These are phyloP conservation scores for Paraurostyla sp. DNA, from an alignment of 73 alveolate species.

Conservation along the genomic window DNA sequence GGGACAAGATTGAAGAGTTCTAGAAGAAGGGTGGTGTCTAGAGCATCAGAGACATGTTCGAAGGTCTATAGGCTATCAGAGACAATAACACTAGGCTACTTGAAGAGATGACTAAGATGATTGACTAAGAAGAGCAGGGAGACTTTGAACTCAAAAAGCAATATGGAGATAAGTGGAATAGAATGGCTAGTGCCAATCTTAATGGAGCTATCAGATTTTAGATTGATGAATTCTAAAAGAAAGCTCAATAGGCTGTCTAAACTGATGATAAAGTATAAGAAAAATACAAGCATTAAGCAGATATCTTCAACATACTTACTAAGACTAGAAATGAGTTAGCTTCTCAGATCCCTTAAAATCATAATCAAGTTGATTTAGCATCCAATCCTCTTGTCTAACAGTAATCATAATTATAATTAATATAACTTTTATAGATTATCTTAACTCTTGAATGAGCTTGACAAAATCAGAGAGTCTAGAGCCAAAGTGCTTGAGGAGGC, in stretches of 20 bases:
- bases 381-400: background rate
- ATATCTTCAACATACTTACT: slow-evolving; percentile 24
- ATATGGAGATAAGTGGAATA: slow-evolving; percentile 51
- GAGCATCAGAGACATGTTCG: background rate
- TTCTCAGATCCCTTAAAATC: slow-evolving; percentile 1
- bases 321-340: slow-evolving; percentile 17
- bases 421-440: too few relatives aligned
- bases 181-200: slow-evolving; percentile 32
- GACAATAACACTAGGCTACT: background rate
- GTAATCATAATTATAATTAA: background rate
- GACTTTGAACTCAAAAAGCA: slow-evolving; percentile 19
- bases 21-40: slow-evolving; percentile 32
- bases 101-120: background rate
- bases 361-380: background rate
- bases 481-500: slow-evolving; percentile 4
- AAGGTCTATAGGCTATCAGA: slow-evolving; percentile 25
- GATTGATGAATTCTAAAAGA: slow-evolving; percentile 21
- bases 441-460: background rate
- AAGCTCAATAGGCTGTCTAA: slow-evolving; percentile 20
- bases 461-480: background rate
- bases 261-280: slow-evolving; percentile 23
- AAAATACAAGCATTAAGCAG: slow-evolving; percentile 3
- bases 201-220: slow-evolving; percentile 35
- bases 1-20: slow-evolving; percentile 58
- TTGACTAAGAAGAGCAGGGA: slow-evolving; percentile 53